These are phyloP conservation scores for Trichophyton rubrum DNA, from an alignment of 2,329 filamentous ascomycete species.

Conservation along the genomic window DNA sequence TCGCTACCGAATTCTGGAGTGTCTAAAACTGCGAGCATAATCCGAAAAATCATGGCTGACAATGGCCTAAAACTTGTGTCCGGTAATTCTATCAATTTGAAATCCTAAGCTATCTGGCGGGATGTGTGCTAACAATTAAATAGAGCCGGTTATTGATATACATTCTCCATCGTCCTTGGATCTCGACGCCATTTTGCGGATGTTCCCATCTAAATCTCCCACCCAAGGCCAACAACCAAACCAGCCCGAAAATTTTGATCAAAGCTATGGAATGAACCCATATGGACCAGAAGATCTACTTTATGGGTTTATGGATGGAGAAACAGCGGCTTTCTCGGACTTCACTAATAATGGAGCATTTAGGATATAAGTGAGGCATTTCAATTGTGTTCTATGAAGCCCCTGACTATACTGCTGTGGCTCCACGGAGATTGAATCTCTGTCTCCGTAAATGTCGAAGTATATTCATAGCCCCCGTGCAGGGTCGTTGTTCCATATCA, in stretches of 20 bases:
- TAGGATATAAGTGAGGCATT: conserved; percentile 5
- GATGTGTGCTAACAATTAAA: not conserved
- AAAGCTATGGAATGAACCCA: conserved; percentile 6
- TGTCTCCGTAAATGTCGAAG: not conserved
- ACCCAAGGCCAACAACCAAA: conserved; percentile 4
- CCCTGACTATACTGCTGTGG: not conserved
- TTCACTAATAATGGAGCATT: conserved; percentile 11
- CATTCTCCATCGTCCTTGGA: conserved; percentile 13
- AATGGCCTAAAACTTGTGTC: conserved; percentile 13
- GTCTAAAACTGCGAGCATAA: conserved; percentile 14
- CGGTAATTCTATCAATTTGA: conserved; percentile 7
- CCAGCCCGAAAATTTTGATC: conserved; percentile 10
- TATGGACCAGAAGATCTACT: conserved; percentile 13
- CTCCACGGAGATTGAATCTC: not conserved
- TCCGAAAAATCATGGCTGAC: conserved; percentile 13
- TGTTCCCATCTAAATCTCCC: conserved; percentile 13
- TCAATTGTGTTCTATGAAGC: not conserved
- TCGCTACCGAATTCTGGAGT: conserved; percentile 13
- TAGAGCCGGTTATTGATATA: conserved; percentile 10
- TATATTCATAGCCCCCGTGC: too few species aligned
- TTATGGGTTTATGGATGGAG: conserved; percentile 14
- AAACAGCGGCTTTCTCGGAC: conserved; percentile 11
- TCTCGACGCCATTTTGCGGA: conserved; percentile 14
- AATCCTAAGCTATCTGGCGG: not conserved
- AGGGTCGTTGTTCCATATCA: too few species aligned